Evolutionary conservation across 306 rosid genomes (phyloP), one percentile per base, ranked within the genome.

Genomic region (Ammopiptanthus mongolicus): DNA sequence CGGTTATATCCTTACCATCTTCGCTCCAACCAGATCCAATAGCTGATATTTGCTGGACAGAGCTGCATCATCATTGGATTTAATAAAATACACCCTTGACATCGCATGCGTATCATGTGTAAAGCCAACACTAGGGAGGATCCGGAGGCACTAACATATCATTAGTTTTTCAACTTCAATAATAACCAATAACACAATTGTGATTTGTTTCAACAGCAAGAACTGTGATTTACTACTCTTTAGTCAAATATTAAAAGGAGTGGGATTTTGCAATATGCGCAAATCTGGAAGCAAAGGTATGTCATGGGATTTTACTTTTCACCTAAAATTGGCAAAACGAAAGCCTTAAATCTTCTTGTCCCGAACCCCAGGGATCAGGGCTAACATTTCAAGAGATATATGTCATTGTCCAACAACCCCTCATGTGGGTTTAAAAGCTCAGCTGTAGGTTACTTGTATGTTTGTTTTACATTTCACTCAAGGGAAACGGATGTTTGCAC

Each of bases 341-440:
- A 31, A 63, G 67, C 50, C 67, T 25, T 59, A 75, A 8, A 53
- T 52, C 46, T 50, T n/a, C 12, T 33, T 0, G 51, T 37, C 68
- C 19, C 52, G 10, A 65, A 65, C 18, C 68, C 1, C 3, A 42
- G 28, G 36, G 0, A 3, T 25, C 14, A 44, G 21, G n/a, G 19
- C 41, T 8, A 67, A 46, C 22, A 44, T 5, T 23, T 22, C 25
- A 10, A 60, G 51, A 37, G 0, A 4, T 2, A 4, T 2, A 39
- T n/a, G 41, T 74, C 72, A 50, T 74, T 50, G n/a, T 61, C 48
- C 69, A 73, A 73, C 39, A 46, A 33, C 50, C 12, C 17, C 29
- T 17, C 0, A 3, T 0, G 29, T 0, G 29, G 59, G 69, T 56
- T 33, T 8, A 22, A 41, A 41, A 37, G 41, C 41, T 36, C 9